These are phyloP conservation scores for Mycena chlorophos DNA, from an alignment of 768 basidiomycete species.

Conservation along the genomic window DNA sequence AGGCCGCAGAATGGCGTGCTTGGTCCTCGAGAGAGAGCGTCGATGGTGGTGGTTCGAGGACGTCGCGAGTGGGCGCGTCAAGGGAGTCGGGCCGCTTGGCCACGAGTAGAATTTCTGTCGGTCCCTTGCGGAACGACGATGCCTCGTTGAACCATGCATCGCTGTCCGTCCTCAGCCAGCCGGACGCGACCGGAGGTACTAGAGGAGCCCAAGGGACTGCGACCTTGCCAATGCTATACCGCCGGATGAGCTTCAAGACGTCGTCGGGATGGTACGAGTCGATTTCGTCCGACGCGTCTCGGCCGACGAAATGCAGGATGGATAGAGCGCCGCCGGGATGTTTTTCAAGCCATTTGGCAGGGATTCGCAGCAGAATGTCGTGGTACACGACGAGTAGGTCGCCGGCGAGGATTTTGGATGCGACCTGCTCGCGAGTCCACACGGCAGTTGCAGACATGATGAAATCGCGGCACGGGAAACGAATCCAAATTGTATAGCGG, in stretches of 20 bases:
- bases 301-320: slow-evolving; percentile 91
- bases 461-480: slow-evolving; percentile 2
- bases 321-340: slow-evolving; percentile 91
- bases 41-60: slow-evolving; percentile 55
- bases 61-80: slow-evolving; percentile 41
- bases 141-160: slow-evolving; percentile 70
- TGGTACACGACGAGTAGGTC: slow-evolving; percentile 75
- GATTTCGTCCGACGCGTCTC: slow-evolving; percentile 94
- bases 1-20: slow-evolving; percentile 70
- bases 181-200: slow-evolving; percentile 81
- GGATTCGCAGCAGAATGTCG: slow-evolving; percentile 62
- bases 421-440: slow-evolving; percentile 27
- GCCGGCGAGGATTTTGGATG: slow-evolving; percentile 42
- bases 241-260: slow-evolving; percentile 54
- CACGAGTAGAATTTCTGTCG: slow-evolving; percentile 64
- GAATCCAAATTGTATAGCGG: not conserved
- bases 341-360: slow-evolving; percentile 72
- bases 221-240: slow-evolving; percentile 72
- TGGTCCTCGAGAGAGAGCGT: slow-evolving; percentile 58
- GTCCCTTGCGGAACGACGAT: slow-evolving; percentile 33
- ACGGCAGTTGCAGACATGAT: not conserved
- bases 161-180: slow-evolving; percentile 68
- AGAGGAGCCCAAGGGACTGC: slow-evolving; percentile 75
- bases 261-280: slow-evolving; percentile 81
- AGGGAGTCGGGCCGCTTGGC: slow-evolving; percentile 32